Base-by-base conservation (phyloP, 805 yeast genomes). In the Myxozyma lipomycoides region DNA sequence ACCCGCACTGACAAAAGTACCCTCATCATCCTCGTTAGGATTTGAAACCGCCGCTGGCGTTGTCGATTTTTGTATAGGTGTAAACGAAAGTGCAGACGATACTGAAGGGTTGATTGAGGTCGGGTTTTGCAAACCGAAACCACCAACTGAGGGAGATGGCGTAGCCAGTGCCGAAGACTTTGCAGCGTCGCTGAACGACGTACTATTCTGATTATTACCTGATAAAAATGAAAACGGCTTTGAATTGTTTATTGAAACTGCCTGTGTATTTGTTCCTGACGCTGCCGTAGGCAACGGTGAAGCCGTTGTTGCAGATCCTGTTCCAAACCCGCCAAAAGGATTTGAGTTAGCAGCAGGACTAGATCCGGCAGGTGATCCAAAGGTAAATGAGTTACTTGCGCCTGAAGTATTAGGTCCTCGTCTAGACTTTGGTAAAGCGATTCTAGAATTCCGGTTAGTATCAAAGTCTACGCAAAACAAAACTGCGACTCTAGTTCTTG, bases 371-470 rank as follows among this genome's bases (percentile, higher is more conserved):
- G 48, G 32, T 4, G 48, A 37, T 26, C 37, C 37, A 24, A 15
- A 25, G 36, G 22, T 5, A 22, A 32, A 32, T 18, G 45, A 43
- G 21, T 43, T 43, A 7, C 35, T 23, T 15, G 17, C 19, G 26
- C 21, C 23, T 9, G 7, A 36, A 6, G 30, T 24, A 7, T 28
- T 28, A 18, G 17, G 34, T 10, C 43, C 15, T 25, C 36, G 37
- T 7, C 55, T 42, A 3, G 51, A 46, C 21, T 42, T 22, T 6
- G 55, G 55, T 21, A 28, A 17, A 0, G 55, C 55, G 25, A 50
- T 50, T 43, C 55, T 50, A 23, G 22, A 21, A 25, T 12, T 5
- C 42, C n/a, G 26, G 26, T 21, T 22, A 28, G 26, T 42, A 22
- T 18, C 15, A 4, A 40, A 28, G 18, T 2, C 40, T 18, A 22